A percentile compares a stretch with the other conserved stretches of the same genome.
phyloP scores from a whole-genome alignment of 768 basidiomycete species.

The Sistotremastrum suecicum region DNA sequence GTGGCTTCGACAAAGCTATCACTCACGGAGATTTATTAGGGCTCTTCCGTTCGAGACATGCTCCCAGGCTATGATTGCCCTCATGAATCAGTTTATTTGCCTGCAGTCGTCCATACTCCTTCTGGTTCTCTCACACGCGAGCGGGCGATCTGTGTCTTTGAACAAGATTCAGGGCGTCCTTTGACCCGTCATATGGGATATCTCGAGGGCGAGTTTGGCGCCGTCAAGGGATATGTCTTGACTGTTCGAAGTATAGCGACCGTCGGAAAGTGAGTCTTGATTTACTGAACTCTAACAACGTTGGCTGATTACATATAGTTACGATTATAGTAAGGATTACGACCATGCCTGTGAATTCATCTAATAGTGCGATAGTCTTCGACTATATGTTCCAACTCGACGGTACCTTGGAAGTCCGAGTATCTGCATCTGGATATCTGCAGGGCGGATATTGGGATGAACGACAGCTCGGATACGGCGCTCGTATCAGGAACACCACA shows the following conservation, averaged over 20 bases:
- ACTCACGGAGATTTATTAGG: conserved; percentile 12
- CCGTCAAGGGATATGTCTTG: conserved; percentile 44
- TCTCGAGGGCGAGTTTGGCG: conserved; percentile 40
- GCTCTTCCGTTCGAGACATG: conserved; percentile 38
- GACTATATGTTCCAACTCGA: conserved; percentile 56
- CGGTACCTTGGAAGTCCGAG: conserved; percentile 51
- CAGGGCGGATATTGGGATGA: conserved; percentile 49
- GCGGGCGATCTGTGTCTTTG: conserved; percentile 53
- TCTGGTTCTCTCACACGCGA: conserved; percentile 29
- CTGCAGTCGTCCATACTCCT: conserved; percentile 37
- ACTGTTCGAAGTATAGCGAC: conserved; percentile 43
- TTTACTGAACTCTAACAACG: not conserved
- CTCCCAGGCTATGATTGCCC: conserved; percentile 60
- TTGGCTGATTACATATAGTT: conserved; percentile 17
- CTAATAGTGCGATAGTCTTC: conserved; percentile 23
- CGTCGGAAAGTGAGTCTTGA: conserved; percentile 41
- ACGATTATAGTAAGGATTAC: conserved; percentile 35
- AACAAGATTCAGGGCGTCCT: conserved; percentile 43
- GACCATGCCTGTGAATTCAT: not conserved
- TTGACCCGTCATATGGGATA: conserved; percentile 44
- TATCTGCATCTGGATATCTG: conserved; percentile 56
- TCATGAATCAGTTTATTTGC: conserved; percentile 42
- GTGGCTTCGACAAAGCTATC: not conserved
- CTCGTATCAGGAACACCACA: conserved; percentile 37
- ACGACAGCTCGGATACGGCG: conserved; percentile 35